Percentiles rank a stretch among this genome's conserved stretches.
phyloP scores from a whole-genome alignment of 768 basidiomycete genomes.

The Galerina marginata region DNA sequence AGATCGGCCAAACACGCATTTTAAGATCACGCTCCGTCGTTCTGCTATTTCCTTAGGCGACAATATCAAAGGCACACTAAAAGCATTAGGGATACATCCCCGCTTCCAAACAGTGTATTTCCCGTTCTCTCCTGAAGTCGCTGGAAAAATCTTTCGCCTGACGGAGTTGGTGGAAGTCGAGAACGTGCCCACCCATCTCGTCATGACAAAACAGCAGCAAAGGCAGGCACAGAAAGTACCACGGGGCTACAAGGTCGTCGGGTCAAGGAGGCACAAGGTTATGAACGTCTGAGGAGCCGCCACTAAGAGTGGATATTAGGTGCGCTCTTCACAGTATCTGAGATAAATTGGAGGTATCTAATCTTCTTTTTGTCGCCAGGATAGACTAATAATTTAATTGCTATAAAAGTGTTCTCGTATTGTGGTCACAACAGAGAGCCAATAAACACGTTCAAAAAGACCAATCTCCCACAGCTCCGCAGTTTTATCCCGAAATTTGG shows the following conservation, averaged over 20 bases:
- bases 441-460: too few species aligned
- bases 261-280: constrained; percentile 36
- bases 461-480: too few species aligned
- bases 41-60: constrained; percentile 85
- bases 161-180: constrained; percentile 91
- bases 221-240: constrained; percentile 66
- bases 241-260: constrained; percentile 69
- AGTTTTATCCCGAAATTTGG: too few species aligned
- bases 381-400: not conserved
- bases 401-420: too few species aligned
- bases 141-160: constrained; percentile 84
- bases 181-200: constrained; percentile 74
- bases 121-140: constrained; percentile 70
- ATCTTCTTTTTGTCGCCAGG: not conserved
- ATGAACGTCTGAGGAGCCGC: constrained; percentile 31
- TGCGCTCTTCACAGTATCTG: not conserved
- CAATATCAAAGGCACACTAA: constrained; percentile 72
- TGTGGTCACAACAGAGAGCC: too few species aligned
- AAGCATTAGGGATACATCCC: constrained; percentile 82
- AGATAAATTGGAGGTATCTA: not conserved
- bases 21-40: constrained; percentile 86
- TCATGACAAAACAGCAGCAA: constrained; percentile 75
- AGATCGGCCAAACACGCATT: constrained; percentile 64
- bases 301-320: not conserved
- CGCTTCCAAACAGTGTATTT: constrained; percentile 88